Base-by-base conservation (phyloP, 2,329 filamentous ascomycete genomes). In the Pseudocercospora fijiensis region DNA sequence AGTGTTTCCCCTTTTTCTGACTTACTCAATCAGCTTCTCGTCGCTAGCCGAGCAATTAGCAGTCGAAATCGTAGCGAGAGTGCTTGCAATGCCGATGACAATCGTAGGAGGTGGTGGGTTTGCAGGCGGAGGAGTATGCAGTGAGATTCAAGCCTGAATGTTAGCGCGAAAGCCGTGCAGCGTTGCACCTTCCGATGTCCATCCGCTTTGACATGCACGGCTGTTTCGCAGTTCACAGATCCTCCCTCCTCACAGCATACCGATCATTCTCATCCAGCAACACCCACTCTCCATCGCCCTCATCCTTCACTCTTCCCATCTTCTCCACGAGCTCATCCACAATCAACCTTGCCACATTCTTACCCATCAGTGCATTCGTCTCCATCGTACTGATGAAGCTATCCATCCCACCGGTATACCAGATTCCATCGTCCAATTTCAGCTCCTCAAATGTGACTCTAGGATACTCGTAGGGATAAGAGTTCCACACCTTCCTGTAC, bases 361-460 rank as follows among this genome's bases (percentile, higher is more conserved):
- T 91, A 0, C 95, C 95, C 87, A 95, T 95, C 69, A 98, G 78
- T 1, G 91, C 90, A 75, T 88, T 96, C 6, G 95, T 97, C 81
- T 99, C 95, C 95, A 99, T 98, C 0, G 92, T 96, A 9, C 90
- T 95, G 70, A 98, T 96, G 75, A 99, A 97, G 70, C 89, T 89
- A 78, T 98, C 94, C 49, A 98, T 96, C 0, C 84, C 84, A 58
- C 82, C 81, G 4, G 85, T 87, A 70, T 88, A 88, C 83, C 84
- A 95, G 13, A 94, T 72, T 0, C 86, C 85, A 6, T 84, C 77
- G 4, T 86, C 87, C 2, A 97, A 75, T 66, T 88, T 80, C 2
- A 89, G 85, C 65, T 95, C 89, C 70, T 97, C 92, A 76, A 98
- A 99, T 0, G 90, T 93, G 0, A 92, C 87, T 0, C 92, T 85